A percentile compares a stretch with the other conserved stretches of the same genome.
Evolutionary conservation across 768 basidiomycete species (phyloP).

Genomic region (Macrolepiota dolichaula): DNA sequence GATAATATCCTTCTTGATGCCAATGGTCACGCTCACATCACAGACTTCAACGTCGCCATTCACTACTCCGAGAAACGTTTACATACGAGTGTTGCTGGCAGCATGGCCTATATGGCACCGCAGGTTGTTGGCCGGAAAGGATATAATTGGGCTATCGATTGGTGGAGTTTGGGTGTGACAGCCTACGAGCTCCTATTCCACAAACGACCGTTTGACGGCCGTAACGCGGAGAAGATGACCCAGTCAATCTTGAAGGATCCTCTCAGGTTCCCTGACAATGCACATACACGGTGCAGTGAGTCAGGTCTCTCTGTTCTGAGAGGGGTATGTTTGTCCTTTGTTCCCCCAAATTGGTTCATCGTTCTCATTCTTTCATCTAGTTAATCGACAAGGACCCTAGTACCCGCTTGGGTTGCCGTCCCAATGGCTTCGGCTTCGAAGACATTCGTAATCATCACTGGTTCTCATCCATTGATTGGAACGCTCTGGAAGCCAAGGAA

Average conservation of each 20-base stretch:
- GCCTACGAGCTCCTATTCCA: conserved; percentile 87
- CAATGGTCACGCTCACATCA: conserved; percentile 93
- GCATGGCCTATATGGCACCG: conserved; percentile 99
- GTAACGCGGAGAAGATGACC: conserved; percentile 85
- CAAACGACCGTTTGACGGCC: conserved; percentile 85
- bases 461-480: conserved; percentile 85
- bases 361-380: conserved; percentile 37
- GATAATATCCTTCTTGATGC: conserved; percentile 95
- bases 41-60: conserved; percentile 98
- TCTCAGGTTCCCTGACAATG: conserved; percentile 74
- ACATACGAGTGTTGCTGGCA: conserved; percentile 93
- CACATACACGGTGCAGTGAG: conserved; percentile 53
- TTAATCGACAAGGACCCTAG: conserved; percentile 80
- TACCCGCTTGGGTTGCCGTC: conserved; percentile 77
- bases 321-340: conserved; percentile 45
- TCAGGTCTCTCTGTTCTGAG: conserved; percentile 65
- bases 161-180: conserved; percentile 93
- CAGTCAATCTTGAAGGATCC: conserved; percentile 81
- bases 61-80: conserved; percentile 89
- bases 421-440: conserved; percentile 65
- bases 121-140: conserved; percentile 91
- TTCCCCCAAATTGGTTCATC: conserved; percentile 7
- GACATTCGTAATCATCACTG: conserved; percentile 83
- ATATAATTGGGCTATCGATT: conserved; percentile 91
- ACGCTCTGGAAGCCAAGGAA: conserved; percentile 64